Base-by-base conservation (phyloP, 176 grass and related monocot species). In the Oryza meyeriana region DNA sequence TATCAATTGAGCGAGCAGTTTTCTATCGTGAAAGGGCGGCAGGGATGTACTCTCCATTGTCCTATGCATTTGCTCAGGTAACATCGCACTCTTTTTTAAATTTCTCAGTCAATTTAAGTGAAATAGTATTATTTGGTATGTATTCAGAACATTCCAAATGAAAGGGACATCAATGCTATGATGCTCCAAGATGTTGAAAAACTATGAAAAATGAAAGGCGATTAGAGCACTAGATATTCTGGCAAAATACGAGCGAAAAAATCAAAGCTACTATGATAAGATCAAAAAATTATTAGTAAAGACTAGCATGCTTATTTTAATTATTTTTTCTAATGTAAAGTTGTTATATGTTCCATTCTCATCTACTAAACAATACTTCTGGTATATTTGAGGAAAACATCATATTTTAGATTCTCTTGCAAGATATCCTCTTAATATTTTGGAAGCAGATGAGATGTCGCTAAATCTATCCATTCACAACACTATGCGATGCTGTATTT, bases 21-120 rank as follows among this genome's bases (percentile, higher is more conserved):
- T n/a, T n/a, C n/a, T n/a, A n/a, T n/a, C n/a, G n/a, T n/a, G n/a
- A n/a, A n/a, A n/a, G n/a, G n/a, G n/a, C n/a, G n/a, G n/a, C n/a
- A n/a, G n/a, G n/a, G n/a, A n/a, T n/a, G n/a, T n/a, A n/a, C n/a
- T n/a, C n/a, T n/a, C n/a, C n/a, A n/a, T n/a, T n/a, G n/a, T n/a
- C n/a, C n/a, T n/a, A n/a, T n/a, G n/a, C n/a, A n/a, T n/a, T n/a
- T n/a, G n/a, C n/a, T n/a, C n/a, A n/a, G n/a, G n/a, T n/a, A n/a
- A n/a, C n/a, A n/a, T n/a, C n/a, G n/a, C n/a, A 90, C 48, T 92
- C 94, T 77, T 55, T 92, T 17, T 74, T 63, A 33, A 25, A 35
- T 20, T 39, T 13, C 2, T 0, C 16, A n/a, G 39, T 66, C 26
- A 55, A 12, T 38, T 73, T 57, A 31, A 65, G 42, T 72, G 31